phyloP scores from a whole-genome alignment of 169 alveolate species.

The Plasmodium inui region DNA sequence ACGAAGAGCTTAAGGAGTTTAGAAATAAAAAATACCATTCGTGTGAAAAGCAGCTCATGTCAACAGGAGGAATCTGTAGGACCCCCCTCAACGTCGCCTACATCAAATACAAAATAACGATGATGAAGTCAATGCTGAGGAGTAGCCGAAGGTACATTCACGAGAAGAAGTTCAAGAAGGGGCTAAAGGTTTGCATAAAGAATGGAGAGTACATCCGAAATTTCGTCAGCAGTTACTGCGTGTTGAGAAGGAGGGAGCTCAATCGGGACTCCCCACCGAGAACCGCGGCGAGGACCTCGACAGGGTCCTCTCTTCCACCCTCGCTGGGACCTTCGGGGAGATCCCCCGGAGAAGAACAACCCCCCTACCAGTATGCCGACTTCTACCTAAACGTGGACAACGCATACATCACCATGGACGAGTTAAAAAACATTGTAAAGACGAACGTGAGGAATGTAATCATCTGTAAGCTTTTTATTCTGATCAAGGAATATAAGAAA shows the following conservation, averaged over 20 bases:
- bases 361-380: neutral
- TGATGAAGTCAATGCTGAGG: slow-evolving; percentile 33
- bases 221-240: slow-evolving; percentile 50
- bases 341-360: neutral
- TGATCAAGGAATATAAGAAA: slow-evolving; percentile 36
- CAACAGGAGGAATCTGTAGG: slow-evolving; percentile 2
- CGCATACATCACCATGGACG: slow-evolving; percentile 27
- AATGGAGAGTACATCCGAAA: slow-evolving; percentile 32
- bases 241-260: neutral
- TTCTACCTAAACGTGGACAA: slow-evolving; percentile 9
- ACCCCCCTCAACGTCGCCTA: slow-evolving; percentile 21
- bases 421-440: slow-evolving; percentile 42
- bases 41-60: neutral
- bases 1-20: slow-evolving; percentile 32
- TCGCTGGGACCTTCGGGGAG: neutral
- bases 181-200: slow-evolving; percentile 38
- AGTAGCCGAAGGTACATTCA: slow-evolving; percentile 19
- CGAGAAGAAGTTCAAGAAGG: slow-evolving; percentile 50
- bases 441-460: slow-evolving; percentile 27
- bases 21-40: slow-evolving; percentile 10
- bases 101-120: slow-evolving; percentile 38
- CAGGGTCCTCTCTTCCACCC: too few species aligned
- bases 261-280: neutral
- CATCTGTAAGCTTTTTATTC: slow-evolving; percentile 34
- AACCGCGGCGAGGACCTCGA: too few species aligned